These are phyloP conservation scores for Physaria fendleri DNA, from an alignment of 345 rosid species.

Conservation along the genomic window DNA sequence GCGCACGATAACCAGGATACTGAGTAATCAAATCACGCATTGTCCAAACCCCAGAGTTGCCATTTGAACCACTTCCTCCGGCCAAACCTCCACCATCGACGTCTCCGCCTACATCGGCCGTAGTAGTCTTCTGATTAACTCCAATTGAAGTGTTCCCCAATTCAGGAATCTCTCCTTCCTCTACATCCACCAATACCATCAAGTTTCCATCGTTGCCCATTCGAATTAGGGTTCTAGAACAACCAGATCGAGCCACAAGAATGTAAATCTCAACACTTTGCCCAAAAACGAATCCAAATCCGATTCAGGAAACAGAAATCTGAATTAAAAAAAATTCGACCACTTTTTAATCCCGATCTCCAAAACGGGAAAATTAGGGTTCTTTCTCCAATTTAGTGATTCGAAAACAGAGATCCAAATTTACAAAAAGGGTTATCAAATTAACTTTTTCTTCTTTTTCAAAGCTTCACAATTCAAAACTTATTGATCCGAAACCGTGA, in stretches of 20 bases:
- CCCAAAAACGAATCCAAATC: neutral
- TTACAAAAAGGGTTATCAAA: neutral
- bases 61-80: conserved; percentile 24
- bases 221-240: conserved; percentile 25
- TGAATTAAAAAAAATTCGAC: neutral
- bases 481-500: conserved; percentile 17
- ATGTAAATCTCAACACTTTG: conserved; percentile 15
- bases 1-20: conserved; percentile 54
- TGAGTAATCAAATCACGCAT: conserved; percentile 53
- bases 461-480: neutral
- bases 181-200: conserved; percentile 49
- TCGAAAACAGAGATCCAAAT: conserved; percentile 18
- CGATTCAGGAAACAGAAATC: neutral
- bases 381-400: conserved; percentile 7
- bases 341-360: neutral
- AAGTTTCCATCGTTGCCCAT: conserved; percentile 40
- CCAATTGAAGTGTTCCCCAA: conserved; percentile 29
- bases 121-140: conserved; percentile 20
- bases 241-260: conserved; percentile 30
- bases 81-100: conserved; percentile 7
- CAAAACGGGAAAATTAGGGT: conserved; percentile 17
- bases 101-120: conserved; percentile 6
- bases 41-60: conserved; percentile 74
- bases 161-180: conserved; percentile 91
- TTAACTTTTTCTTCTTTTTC: neutral